These are phyloP conservation scores for Symbiodinium natans DNA, from an alignment of 73 alveolate species.

Conservation along the genomic window DNA sequence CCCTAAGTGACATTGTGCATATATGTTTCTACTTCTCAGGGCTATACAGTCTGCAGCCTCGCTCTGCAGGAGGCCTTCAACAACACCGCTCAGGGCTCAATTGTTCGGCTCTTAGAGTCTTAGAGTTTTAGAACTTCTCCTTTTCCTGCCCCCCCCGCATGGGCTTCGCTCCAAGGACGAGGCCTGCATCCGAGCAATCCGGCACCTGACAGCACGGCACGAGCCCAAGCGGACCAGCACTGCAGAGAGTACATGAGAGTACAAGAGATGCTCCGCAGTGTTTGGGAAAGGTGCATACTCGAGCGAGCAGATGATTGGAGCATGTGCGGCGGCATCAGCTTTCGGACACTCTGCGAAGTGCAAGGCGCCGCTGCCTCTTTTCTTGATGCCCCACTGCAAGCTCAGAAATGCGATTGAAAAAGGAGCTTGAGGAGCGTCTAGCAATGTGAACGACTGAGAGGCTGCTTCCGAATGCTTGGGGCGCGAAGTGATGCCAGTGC, in stretches of 20 bases:
- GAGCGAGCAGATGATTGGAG: constrained; percentile 51
- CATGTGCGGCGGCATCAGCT: constrained; percentile 54
- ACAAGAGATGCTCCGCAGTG: background rate
- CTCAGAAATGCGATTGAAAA: background rate
- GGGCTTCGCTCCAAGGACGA: constrained; percentile 7
- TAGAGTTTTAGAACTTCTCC: too few relatives aligned
- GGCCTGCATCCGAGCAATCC: constrained; percentile 75
- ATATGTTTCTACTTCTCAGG: too few relatives aligned
- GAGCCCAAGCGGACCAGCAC: background rate
- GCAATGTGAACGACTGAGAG: too few relatives aligned
- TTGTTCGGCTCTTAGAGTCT: background rate
- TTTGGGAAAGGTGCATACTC: constrained; percentile 29
- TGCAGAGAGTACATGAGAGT: background rate
- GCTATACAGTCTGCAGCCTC: too few relatives aligned
- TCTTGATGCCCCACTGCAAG: background rate
- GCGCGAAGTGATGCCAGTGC: too few relatives aligned
- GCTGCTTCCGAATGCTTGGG: too few relatives aligned
- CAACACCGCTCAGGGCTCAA: background rate
- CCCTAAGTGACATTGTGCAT: background rate
- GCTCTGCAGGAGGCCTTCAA: background rate
- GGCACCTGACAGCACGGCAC: constrained; percentile 25
- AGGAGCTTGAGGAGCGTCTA: too few relatives aligned
- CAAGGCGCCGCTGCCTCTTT: constrained; percentile 24
- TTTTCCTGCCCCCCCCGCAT: too few relatives aligned
- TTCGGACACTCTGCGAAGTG: constrained; percentile 73